Base-by-base conservation (phyloP, 495 filamentous ascomycete species). In the Tuber brumale region DNA sequence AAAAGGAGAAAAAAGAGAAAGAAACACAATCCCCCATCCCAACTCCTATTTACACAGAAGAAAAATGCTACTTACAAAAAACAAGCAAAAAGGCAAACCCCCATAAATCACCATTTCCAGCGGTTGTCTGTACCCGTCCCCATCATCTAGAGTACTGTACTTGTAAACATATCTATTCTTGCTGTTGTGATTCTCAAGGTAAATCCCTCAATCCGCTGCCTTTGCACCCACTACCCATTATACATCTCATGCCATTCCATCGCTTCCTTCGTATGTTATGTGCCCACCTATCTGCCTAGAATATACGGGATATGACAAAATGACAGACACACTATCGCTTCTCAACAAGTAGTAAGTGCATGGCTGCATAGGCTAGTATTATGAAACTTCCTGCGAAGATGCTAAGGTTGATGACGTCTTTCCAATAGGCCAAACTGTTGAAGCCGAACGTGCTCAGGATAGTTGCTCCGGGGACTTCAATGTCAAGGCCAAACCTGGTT, bases 371-470 rank as follows among this genome's bases (percentile, higher is more conserved):
- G 31, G 94, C 94, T 80, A 97, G 87, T 16, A 98, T 86, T 73
- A 98, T 89, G 77, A 98, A 98, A 0, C 88, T 88, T 3, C 88
- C 92, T 10, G 91, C 93, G 80, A 98, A 94, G 31, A 95, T 85
- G 3, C 88, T 94, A 1, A 99, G 86, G 35, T 93, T 93, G 45
- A 92, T 86, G 35, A 95, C 89, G 84, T 99, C 95, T 61, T 83
- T 85, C 95, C 95, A 97, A 73, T 95, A 89, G 0, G 93, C 93
- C 74, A 88, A 85, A 16, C 91, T 92, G 77, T 96, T 87, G 82
- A 99, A 98, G 10, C 95, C 95, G 82, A 99, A 98, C 2, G 92
- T 91, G 84, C 91, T 95, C 44, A 99, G 86, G 80, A 99, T 99
- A 0, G 95, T 93, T 0, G 95, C 93, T 27, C 95, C 95, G 0